Evolutionary conservation across 164 flowering plant genomes (phyloP), one percentile per base, ranked within the genome.

Genomic region (Kingdonia uniflora): DNA sequence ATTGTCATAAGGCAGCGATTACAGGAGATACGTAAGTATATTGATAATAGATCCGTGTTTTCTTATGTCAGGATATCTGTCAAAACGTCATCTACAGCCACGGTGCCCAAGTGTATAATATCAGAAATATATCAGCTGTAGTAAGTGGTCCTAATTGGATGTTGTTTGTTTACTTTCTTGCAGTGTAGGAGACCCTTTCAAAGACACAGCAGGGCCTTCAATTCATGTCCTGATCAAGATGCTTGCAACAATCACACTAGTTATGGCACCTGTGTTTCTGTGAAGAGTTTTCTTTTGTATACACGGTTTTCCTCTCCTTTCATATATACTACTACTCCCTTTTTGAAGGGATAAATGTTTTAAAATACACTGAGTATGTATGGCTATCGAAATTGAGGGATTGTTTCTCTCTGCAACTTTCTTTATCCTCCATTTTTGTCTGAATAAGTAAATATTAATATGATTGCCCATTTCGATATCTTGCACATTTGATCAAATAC

Each of bases 181-280:
- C 87, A 92, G 99, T 25, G 99, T 92, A 26, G 99, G 99, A 57
- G 99, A 92, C 52, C 99, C 99, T 14, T 92, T 92, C 73, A 92
- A 92, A 59, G 99, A 92, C 76, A 92, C 98, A 1, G 99, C 99
- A n/a, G 98, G 98, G 49, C 98, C 98, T 37, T 92, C 98, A 0
- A 58, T 92, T 59, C 98, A 92, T 55, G 98, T 92, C 19, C 87
- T 92, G 23, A 92, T 92, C 67, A 88, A 92, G 69, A 88, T 92
- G 99, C 85, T 92, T 24, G 96, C 96, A 2, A 92, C 99, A 0
- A 92, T 92, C 16, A 92, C 99, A 0, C 78, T 92, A 6, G 96
- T 92, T 35, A 92, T 92, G 99, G 96, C 95, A 45, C 96, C 98
- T 0, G 52, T 92, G 42, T 92, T 92, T 56, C 77, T 92, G 52